phyloP scores from a whole-genome alignment of 345 rosid species.

The Citrus inodora region DNA sequence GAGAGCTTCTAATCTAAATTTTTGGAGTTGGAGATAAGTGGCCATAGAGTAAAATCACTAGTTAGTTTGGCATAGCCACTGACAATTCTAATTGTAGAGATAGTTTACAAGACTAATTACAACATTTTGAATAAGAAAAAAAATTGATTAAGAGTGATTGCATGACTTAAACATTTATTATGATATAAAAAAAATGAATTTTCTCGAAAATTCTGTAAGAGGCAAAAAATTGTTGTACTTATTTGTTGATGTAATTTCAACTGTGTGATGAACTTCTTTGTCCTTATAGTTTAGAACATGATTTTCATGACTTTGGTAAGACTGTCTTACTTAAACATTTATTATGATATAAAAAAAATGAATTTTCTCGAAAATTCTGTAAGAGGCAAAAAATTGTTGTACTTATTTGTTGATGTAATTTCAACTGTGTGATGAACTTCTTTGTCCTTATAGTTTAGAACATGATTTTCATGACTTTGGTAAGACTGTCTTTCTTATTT shows the following conservation, averaged over 20 bases:
- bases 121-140: background rate
- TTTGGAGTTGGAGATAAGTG: background rate
- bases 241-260: background rate
- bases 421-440: background rate
- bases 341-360: no score
- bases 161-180: background rate
- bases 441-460: background rate
- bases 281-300: background rate
- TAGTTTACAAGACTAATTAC: background rate
- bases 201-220: background rate
- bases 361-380: background rate
- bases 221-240: background rate
- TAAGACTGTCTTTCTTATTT: background rate
- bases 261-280: background rate
- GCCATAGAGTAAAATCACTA: background rate
- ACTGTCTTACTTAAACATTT: background rate
- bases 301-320: background rate
- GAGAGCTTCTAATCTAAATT: background rate
- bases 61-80: conserved; percentile 6
- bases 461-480: background rate
- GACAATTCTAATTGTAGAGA: background rate
- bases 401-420: background rate
- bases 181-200: no score
- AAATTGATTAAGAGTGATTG: background rate
- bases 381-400: background rate